These are phyloP conservation scores for Globisporangium spinosum DNA, from an alignment of 352 stramenopile genomes.

Conservation along the genomic window DNA sequence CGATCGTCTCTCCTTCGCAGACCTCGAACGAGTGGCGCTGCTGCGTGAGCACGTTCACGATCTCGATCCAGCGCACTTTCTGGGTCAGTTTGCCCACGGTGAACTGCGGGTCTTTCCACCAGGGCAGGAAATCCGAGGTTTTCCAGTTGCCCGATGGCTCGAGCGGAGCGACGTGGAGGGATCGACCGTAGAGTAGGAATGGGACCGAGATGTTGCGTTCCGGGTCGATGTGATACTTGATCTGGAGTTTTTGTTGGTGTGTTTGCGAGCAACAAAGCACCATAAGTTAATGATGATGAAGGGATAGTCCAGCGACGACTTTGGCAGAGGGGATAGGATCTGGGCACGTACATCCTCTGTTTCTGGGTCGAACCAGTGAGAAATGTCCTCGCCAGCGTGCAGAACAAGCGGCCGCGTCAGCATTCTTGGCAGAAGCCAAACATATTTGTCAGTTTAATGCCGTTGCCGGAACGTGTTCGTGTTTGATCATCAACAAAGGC, in stretches of 20 bases:
- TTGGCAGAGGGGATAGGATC: background rate
- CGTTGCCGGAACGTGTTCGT: background rate
- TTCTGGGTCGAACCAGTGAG: slow-evolving; percentile 88
- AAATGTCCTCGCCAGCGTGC: slow-evolving; percentile 87
- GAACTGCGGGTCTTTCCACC: slow-evolving; percentile 82
- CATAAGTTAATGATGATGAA: too few species aligned
- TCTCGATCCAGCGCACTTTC: slow-evolving; percentile 68
- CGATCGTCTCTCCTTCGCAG: slow-evolving; percentile 85
- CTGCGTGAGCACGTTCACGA: slow-evolving; percentile 91
- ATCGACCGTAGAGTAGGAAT: slow-evolving; percentile 82
- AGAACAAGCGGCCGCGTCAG: slow-evolving; percentile 80
- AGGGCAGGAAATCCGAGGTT: slow-evolving; percentile 73
- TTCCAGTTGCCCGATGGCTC: slow-evolving; percentile 76
- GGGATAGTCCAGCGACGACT: background rate
- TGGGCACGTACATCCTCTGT: slow-evolving; percentile 50
- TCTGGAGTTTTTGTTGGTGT: slow-evolving; percentile 22
- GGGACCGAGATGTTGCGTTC: slow-evolving; percentile 70
- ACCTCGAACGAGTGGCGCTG: slow-evolving; percentile 81
- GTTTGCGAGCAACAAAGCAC: too few species aligned
- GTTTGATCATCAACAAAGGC: background rate
- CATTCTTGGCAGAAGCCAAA: slow-evolving; percentile 27
- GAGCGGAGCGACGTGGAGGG: slow-evolving; percentile 82
- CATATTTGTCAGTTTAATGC: background rate
- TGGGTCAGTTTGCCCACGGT: slow-evolving; percentile 71
- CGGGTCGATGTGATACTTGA: slow-evolving; percentile 79